phyloP scores from a whole-genome alignment of 1,284 basidiomycete species.

The Lentinula novae-zelandiae region DNA sequence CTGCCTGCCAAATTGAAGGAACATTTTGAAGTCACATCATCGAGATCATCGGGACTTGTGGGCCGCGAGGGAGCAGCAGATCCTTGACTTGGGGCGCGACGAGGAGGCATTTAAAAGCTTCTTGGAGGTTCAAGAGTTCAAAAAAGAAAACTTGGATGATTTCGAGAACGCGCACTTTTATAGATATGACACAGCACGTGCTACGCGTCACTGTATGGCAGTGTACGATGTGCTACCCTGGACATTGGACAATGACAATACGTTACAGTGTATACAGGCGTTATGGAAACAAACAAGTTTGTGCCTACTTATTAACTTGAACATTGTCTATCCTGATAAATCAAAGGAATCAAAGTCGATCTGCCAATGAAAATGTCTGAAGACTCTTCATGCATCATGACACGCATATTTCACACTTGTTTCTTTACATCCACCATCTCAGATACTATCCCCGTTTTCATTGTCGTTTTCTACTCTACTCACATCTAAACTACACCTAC shows the following conservation, averaged over 20 bases:
- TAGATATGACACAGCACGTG: too few relatives aligned
- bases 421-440: conserved; percentile 6
- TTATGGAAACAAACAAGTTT: too few relatives aligned
- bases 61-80: conserved; percentile 39
- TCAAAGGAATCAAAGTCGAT: neutral
- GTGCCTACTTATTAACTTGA: neutral
- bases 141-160: neutral
- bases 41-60: conserved; percentile 39
- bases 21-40: conserved; percentile 26
- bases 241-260: too few relatives aligned
- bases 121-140: neutral
- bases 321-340: neutral
- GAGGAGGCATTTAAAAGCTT: conserved; percentile 37
- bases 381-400: neutral
- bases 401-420: neutral
- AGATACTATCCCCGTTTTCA: neutral
- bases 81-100: conserved; percentile 40
- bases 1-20: neutral
- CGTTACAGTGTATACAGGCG: too few relatives aligned
- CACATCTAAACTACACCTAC: conserved; percentile 6
- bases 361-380: neutral
- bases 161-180: too few relatives aligned
- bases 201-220: too few relatives aligned
- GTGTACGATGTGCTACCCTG: too few relatives aligned
- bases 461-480: neutral